phyloP scores from a whole-genome alignment of 192 early-diverging fungal species.

The Linnemannia elongata region DNA sequence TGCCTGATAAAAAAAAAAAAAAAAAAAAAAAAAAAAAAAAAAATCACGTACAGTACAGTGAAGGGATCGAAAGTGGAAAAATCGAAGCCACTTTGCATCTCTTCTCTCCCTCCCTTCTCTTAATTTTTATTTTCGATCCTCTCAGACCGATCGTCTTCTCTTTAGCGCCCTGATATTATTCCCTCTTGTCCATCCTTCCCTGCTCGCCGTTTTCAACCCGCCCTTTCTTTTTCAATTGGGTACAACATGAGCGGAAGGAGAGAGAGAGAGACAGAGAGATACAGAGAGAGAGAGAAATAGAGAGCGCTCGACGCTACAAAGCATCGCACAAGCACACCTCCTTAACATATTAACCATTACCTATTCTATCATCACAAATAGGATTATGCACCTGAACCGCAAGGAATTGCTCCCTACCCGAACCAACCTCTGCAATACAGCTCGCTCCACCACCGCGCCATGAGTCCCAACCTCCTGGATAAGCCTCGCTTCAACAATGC shows the following conservation, averaged over 20 bases:
- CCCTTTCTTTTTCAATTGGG: neutral
- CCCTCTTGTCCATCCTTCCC: neutral
- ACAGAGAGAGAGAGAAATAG: neutral
- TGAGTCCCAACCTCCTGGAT: constrained; percentile 43
- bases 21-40: neutral
- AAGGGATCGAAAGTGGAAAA: neutral
- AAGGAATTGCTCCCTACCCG: neutral
- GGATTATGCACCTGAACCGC: constrained; percentile 26
- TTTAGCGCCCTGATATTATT: neutral
- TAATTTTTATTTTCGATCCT: neutral
- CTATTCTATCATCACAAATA: neutral
- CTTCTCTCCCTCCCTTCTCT: neutral
- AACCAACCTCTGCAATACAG: constrained; percentile 14
- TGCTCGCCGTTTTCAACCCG: neutral
- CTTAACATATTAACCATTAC: neutral
- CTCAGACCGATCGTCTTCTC: neutral
- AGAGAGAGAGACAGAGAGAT: neutral
- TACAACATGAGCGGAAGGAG: neutral
- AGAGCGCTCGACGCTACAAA: neutral
- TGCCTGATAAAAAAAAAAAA: neutral
- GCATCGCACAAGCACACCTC: neutral
- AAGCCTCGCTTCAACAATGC: constrained; percentile 44
- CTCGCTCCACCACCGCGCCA: constrained; percentile 28
- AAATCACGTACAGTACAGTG: neutral
- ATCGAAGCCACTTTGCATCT: constrained; percentile 4